Percentiles rank a stretch among this genome's conserved stretches.
These are phyloP conservation scores for Vitis hybrid DNA, from an alignment of 177 flowering plant genomes.

Conservation along the genomic window DNA sequence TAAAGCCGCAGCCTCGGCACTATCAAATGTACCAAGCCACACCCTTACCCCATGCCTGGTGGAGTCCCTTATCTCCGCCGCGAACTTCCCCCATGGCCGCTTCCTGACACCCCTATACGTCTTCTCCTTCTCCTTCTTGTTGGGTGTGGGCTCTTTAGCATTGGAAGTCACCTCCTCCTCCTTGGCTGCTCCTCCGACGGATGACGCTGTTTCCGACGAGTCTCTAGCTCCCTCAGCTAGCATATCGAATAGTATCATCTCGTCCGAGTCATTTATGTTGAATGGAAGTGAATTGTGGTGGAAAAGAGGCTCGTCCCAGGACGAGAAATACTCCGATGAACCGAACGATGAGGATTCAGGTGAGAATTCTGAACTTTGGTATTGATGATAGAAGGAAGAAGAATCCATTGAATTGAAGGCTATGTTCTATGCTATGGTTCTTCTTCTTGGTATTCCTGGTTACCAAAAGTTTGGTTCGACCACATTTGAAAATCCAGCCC, in stretches of 20 bases:
- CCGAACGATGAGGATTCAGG: constrained; percentile 37
- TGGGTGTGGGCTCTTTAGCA: not conserved
- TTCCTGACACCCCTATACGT: constrained; percentile 52
- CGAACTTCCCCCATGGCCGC: constrained; percentile 66
- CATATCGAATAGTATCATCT: constrained; percentile 29
- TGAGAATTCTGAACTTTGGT: constrained; percentile 27
- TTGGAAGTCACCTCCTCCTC: constrained; percentile 30
- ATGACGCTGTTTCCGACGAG: constrained; percentile 4
- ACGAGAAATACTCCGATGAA: constrained; percentile 32
- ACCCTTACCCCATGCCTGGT: constrained; percentile 47
- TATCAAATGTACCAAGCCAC: constrained; percentile 75
- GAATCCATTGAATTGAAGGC: constrained; percentile 23
- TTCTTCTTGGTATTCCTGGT: too few species aligned
- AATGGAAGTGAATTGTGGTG: constrained; percentile 28
- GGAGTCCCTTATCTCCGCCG: constrained; percentile 66
- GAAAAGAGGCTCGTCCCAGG: constrained; percentile 27
- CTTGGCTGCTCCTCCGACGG: constrained; percentile 3
- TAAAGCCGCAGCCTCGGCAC: constrained; percentile 74
- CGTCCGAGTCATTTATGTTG: constrained; percentile 31
- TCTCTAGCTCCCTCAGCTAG: constrained; percentile 22
- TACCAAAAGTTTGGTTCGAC: not conserved
- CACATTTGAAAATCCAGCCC: not conserved
- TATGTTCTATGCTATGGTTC: not conserved
- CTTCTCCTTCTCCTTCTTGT: constrained; percentile 21
- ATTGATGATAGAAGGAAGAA: constrained; percentile 9